A percentile compares a stretch with the other conserved stretches of the same genome.
These are phyloP conservation scores for Helicostylum pulchrum DNA, from an alignment of 192 early-diverging fungal genomes.

Conservation along the genomic window DNA sequence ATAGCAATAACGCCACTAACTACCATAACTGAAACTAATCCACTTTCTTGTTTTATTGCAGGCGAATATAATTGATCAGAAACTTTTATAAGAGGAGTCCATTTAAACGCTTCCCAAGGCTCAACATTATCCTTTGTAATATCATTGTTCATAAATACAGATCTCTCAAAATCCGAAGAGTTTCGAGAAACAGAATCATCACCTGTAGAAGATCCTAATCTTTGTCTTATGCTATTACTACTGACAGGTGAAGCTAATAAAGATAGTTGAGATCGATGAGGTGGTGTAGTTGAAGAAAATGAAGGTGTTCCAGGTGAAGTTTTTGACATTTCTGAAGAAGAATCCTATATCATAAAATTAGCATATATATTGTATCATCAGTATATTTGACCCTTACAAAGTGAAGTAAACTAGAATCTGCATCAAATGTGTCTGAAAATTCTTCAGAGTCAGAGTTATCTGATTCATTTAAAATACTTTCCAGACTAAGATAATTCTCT, in stretches of 20 bases:
- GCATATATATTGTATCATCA: constrained; percentile 9
- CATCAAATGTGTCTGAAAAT: constrained; percentile 44
- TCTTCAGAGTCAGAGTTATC: constrained; percentile 45
- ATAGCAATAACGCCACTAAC: constrained; percentile 54
- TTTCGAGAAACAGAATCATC: constrained; percentile 16
- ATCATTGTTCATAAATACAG: constrained; percentile 13
- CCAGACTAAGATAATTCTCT: constrained; percentile 54
- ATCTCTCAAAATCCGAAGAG: not conserved
- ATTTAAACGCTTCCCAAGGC: constrained; percentile 56
- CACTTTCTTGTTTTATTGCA: constrained; percentile 37
- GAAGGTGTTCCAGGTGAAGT: constrained; percentile 12
- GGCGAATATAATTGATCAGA: constrained; percentile 56
- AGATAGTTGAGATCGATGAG: constrained; percentile 5
- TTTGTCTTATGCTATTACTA: not conserved
- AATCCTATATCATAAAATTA: constrained; percentile 19
- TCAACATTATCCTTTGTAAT: constrained; percentile 27
- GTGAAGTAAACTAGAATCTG: constrained; percentile 40
- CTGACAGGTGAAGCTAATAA: not conserved
- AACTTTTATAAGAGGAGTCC: constrained; percentile 52
- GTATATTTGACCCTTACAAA: constrained; percentile 35
- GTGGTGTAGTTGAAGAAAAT: not conserved
- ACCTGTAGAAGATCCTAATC: constrained; percentile 19
- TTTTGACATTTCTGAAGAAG: constrained; percentile 33
- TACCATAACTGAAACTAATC: constrained; percentile 39
- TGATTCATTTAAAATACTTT: constrained; percentile 58